Percentiles rank a stretch among this genome's conserved stretches.
Conservation (phyloP, 805 yeast genomes). For the Ogataea populi-albae region DNA sequence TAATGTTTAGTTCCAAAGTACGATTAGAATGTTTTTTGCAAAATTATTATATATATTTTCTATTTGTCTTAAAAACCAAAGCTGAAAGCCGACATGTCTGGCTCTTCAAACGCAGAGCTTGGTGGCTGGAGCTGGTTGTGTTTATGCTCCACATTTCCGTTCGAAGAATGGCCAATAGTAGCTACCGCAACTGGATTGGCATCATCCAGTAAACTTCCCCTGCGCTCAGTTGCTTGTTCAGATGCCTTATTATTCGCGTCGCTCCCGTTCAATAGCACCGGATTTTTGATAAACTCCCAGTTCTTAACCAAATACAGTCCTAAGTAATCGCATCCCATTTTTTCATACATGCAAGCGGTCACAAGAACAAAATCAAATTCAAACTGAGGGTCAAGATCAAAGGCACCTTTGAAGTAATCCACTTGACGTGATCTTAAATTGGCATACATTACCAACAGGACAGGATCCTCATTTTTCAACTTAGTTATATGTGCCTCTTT, state of each 20-base stretch:
- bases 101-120: conserved; percentile 58
- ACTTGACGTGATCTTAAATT: conserved; percentile 53
- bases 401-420: conserved; percentile 49
- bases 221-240: neutral
- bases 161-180: neutral
- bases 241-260: neutral
- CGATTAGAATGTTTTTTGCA: neutral
- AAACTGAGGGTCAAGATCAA: conserved; percentile 37
- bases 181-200: neutral
- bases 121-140: conserved; percentile 41
- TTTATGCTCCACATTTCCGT: neutral
- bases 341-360: conserved; percentile 62
- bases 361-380: conserved; percentile 65
- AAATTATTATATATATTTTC: neutral
- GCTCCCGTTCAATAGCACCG: too few relatives aligned
- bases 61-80: conserved; percentile 37
- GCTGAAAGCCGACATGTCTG: conserved; percentile 72
- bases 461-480: conserved; percentile 66
- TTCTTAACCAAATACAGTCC: conserved; percentile 58
- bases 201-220: neutral
- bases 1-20: conserved; percentile 8
- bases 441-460: conserved; percentile 62
- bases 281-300: conserved; percentile 54
- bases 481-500: conserved; percentile 27
- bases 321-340: conserved; percentile 91